Conservation (phyloP, 805 yeast genomes). For the Suhomyces pyralidae region DNA sequence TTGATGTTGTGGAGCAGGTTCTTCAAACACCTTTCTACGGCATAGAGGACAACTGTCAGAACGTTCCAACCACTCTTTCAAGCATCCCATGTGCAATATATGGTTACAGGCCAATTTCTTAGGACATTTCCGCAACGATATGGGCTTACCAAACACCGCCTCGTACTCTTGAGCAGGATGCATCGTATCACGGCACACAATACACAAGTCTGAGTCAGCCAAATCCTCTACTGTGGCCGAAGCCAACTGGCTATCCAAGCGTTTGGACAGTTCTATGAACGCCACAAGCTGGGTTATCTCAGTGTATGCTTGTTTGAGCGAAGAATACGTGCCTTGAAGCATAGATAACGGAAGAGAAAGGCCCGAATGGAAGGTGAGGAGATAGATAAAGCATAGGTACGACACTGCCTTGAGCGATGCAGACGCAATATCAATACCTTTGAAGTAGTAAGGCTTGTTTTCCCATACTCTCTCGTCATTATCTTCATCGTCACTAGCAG, state of each 20-base stretch:
- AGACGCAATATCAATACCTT: constrained; percentile 53
- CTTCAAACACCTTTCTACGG: constrained; percentile 57
- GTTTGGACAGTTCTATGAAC: constrained; percentile 53
- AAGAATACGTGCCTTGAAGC: constrained; percentile 44
- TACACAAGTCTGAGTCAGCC: constrained; percentile 59
- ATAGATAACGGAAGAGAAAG: constrained; percentile 35
- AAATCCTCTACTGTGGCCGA: constrained; percentile 65
- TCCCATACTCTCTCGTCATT: constrained; percentile 73
- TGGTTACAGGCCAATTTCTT: constrained; percentile 83
- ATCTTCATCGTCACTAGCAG: constrained; percentile 5
- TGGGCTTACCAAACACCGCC: constrained; percentile 13
- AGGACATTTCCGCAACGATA: constrained; percentile 50
- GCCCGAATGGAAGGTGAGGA: constrained; percentile 31
- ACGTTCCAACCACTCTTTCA: constrained; percentile 89
- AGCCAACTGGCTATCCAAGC: constrained; percentile 59
- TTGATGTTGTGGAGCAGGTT: neutral
- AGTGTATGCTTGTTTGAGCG: constrained; percentile 28
- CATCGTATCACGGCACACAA: constrained; percentile 93
- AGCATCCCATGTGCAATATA: constrained; percentile 83
- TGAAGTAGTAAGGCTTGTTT: constrained; percentile 55
- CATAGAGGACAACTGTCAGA: constrained; percentile 95
- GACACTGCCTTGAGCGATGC: constrained; percentile 37
- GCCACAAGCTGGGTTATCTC: constrained; percentile 44
- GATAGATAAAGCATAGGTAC: constrained; percentile 30
- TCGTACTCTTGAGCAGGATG: constrained; percentile 40